Evolutionary conservation across 225 moss, liverwort and hornwort genomes (phyloP).

Genomic region (Thuidium tamariscinum): DNA sequence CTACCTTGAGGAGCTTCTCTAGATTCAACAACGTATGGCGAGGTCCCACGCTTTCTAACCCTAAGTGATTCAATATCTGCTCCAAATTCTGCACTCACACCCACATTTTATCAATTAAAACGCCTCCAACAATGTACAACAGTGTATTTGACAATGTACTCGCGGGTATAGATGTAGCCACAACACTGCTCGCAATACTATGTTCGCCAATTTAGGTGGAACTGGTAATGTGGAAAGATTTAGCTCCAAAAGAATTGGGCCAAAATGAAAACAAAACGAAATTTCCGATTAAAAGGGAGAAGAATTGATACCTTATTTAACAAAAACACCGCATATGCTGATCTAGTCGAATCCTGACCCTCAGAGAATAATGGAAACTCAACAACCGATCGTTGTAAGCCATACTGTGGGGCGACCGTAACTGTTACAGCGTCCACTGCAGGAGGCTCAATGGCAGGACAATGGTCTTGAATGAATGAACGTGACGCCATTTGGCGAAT

Average conservation of each 20-base stretch:
- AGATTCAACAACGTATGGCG: slow-evolving; percentile 92
- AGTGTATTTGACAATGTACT: not conserved
- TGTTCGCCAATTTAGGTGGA: not conserved
- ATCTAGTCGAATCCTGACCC: slow-evolving; percentile 85
- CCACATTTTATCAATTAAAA: not conserved
- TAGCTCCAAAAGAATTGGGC: not conserved
- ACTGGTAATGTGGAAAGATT: not conserved
- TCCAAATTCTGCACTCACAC: slow-evolving; percentile 77
- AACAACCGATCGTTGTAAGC: slow-evolving; percentile 30
- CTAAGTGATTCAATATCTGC: slow-evolving; percentile 83
- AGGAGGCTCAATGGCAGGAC: slow-evolving; percentile 76
- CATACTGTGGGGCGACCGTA: slow-evolving; percentile 26
- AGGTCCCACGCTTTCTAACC: slow-evolving; percentile 86
- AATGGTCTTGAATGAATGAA: slow-evolving; percentile 81
- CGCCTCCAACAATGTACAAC: not conserved
- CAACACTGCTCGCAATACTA: not conserved
- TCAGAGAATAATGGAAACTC: slow-evolving; percentile 99
- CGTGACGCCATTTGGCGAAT: slow-evolving; percentile 85
- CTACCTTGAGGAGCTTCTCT: slow-evolving; percentile 60
- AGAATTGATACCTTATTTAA: slow-evolving; percentile 67
- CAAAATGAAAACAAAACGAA: not conserved
- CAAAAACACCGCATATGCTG: slow-evolving; percentile 95
- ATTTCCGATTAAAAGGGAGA: not conserved
- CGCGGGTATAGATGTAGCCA: not conserved
- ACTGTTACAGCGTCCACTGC: slow-evolving; percentile 47